Conservation (phyloP, 306 rosid genomes). For the Medicago ruthenica region DNA sequence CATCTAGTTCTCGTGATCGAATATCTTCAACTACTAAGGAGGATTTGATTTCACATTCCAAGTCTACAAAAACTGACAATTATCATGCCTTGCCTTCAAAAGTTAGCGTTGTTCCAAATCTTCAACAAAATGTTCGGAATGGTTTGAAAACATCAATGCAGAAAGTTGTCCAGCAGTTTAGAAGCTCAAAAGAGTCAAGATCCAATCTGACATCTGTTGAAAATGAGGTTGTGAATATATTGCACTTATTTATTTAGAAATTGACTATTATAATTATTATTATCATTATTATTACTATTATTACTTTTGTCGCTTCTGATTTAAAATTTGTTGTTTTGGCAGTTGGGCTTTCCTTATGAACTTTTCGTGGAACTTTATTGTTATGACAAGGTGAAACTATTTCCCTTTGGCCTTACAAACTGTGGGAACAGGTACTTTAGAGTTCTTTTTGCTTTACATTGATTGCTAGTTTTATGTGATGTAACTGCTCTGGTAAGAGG, state of each 20-base stretch:
- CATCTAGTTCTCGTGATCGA: constrained; percentile 49
- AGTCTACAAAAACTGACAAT: constrained; percentile 52
- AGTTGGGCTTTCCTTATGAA: constrained; percentile 72
- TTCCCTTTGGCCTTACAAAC: constrained; percentile 77
- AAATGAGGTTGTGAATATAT: constrained; percentile 55
- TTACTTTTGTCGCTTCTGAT: constrained; percentile 29
- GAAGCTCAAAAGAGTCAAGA: constrained; percentile 63
- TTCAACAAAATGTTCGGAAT: constrained; percentile 62
- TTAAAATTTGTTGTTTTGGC: constrained; percentile 48
- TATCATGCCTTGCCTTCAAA: constrained; percentile 58
- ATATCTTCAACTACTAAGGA: constrained; percentile 49
- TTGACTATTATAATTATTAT: constrained; percentile 2
- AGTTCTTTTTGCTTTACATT: constrained; percentile 36
- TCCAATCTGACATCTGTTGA: constrained; percentile 44
- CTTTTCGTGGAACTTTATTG: constrained; percentile 66
- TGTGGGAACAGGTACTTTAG: constrained; percentile 77
- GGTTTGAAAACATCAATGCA: constrained; percentile 71
- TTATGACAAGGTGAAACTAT: constrained; percentile 60
- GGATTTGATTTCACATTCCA: constrained; percentile 50
- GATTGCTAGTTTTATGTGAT: constrained; percentile 36
- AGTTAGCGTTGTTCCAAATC: constrained; percentile 47
- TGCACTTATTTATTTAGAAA: constrained; percentile 39
- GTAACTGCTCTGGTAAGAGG: constrained; percentile 8
- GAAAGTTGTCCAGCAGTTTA: constrained; percentile 81
- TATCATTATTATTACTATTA: neutral